Evolutionary conservation across 1,139 yeast genomes (phyloP).

Genomic region (Geotrichum aggregatum): DNA sequence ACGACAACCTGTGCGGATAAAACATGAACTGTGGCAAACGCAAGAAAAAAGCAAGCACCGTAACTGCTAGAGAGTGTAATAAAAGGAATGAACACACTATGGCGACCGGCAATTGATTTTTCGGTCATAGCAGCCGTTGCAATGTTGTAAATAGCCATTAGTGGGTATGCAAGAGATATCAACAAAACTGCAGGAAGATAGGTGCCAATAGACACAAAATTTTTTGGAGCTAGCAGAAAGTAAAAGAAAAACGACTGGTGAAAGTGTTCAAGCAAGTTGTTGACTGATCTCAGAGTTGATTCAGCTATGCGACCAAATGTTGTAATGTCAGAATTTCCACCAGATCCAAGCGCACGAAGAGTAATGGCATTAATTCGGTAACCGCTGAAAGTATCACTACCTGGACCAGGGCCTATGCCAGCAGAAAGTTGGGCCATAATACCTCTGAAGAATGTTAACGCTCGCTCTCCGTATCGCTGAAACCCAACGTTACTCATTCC

Average conservation of each 20-base stretch:
- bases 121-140: conserved; percentile 22
- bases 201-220: conserved; percentile 89
- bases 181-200: conserved; percentile 84
- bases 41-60: conserved; percentile 25
- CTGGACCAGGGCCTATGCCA: conserved; percentile 57
- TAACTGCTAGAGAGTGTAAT: conserved; percentile 28
- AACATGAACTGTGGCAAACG: conserved; percentile 24
- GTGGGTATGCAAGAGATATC: conserved; percentile 63
- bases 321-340: conserved; percentile 71
- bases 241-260: conserved; percentile 97
- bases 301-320: conserved; percentile 89
- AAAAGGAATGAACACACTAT: conserved; percentile 22
- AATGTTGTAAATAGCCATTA: conserved; percentile 57
- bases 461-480: conserved; percentile 42
- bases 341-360: conserved; percentile 57
- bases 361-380: conserved; percentile 95
- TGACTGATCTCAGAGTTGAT: conserved; percentile 80
- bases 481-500: conserved; percentile 39
- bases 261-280: conserved; percentile 88
- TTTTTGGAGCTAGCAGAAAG: conserved; percentile 68
- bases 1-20: conserved; percentile 21
- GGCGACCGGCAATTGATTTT: conserved; percentile 6
- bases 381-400: conserved; percentile 90
- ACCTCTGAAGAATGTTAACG: conserved; percentile 59
- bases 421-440: conserved; percentile 64